Percentiles rank a stretch among this genome's conserved stretches.
Conservation (phyloP, 345 rosid genomes). For the Boechera divaricarpa region DNA sequence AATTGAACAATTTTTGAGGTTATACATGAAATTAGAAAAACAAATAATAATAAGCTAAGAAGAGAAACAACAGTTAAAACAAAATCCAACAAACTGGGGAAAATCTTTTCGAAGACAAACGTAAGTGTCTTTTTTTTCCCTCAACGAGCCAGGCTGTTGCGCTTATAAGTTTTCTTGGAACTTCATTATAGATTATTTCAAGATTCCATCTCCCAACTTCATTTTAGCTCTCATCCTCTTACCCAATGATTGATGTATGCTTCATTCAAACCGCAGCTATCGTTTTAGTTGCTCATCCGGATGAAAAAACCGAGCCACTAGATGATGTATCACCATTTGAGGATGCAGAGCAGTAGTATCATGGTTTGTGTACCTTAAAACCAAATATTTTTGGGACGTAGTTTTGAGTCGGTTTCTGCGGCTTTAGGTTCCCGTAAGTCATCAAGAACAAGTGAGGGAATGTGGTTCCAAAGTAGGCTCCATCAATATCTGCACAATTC, state of each 20-base stretch:
- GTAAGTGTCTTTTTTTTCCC: neutral
- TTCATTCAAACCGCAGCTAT: constrained; percentile 17
- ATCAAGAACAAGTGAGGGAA: constrained; percentile 91
- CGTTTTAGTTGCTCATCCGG: constrained; percentile 15
- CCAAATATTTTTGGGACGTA: constrained; percentile 88
- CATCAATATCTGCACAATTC: constrained; percentile 77
- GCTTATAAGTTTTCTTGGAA: constrained; percentile 9
- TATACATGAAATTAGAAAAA: neutral
- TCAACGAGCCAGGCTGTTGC: constrained; percentile 32
- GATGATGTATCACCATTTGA: constrained; percentile 17
- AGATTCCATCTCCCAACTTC: constrained; percentile 16
- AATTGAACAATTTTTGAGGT: constrained; percentile 2
- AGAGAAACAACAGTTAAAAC: constrained; percentile 22
- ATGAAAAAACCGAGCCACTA: constrained; percentile 11
- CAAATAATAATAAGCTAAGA: neutral
- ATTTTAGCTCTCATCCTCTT: constrained; percentile 7
- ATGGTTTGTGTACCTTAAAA: constrained; percentile 87
- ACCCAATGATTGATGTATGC: constrained; percentile 12
- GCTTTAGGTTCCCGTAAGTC: constrained; percentile 86
- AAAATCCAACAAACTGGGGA: constrained; percentile 27
- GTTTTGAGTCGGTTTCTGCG: constrained; percentile 73
- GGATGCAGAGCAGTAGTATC: constrained; percentile 16
- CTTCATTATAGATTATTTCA: constrained; percentile 15
- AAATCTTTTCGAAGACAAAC: neutral
- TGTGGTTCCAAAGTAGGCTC: constrained; percentile 98